phyloP scores from a whole-genome alignment of 2,329 filamentous ascomycete genomes.

The Epichloe sibirici region DNA sequence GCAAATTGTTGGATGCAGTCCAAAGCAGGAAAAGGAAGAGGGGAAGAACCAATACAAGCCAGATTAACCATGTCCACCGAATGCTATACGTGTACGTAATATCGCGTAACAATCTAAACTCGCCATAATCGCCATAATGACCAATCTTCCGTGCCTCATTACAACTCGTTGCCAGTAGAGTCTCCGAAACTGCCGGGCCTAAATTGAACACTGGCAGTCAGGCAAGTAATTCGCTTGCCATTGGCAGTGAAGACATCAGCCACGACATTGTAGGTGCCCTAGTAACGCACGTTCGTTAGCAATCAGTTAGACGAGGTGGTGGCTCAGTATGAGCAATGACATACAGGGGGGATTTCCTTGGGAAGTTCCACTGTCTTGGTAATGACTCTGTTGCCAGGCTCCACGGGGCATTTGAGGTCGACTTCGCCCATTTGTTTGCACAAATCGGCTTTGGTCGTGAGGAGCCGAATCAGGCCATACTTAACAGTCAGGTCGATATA shows the following conservation, averaged over 20 bases:
- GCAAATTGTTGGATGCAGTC: neutral
- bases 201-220: constrained; percentile 64
- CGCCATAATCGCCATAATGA: neutral
- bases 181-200: constrained; percentile 19
- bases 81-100: neutral
- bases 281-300: constrained; percentile 3
- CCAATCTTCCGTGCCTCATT: constrained; percentile 7
- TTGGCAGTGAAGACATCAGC: constrained; percentile 75
- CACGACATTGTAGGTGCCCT: constrained; percentile 83
- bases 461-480: constrained; percentile 82
- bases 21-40: neutral
- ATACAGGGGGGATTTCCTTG: constrained; percentile 74
- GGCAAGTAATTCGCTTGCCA: constrained; percentile 67
- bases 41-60: neutral
- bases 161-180: constrained; percentile 31
- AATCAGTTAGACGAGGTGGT: neutral
- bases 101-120: neutral
- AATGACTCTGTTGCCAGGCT: constrained; percentile 62
- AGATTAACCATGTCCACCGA: neutral
- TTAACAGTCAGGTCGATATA: constrained; percentile 79
- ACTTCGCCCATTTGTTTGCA: constrained; percentile 86
- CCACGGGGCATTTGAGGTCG: constrained; percentile 76
- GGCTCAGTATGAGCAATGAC: constrained; percentile 21
- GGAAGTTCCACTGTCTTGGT: constrained; percentile 78
- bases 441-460: constrained; percentile 69